A percentile compares a stretch with the other conserved stretches of the same genome.
phyloP scores from a whole-genome alignment of 2,329 filamentous ascomycete species.

The Apiospora hydei region DNA sequence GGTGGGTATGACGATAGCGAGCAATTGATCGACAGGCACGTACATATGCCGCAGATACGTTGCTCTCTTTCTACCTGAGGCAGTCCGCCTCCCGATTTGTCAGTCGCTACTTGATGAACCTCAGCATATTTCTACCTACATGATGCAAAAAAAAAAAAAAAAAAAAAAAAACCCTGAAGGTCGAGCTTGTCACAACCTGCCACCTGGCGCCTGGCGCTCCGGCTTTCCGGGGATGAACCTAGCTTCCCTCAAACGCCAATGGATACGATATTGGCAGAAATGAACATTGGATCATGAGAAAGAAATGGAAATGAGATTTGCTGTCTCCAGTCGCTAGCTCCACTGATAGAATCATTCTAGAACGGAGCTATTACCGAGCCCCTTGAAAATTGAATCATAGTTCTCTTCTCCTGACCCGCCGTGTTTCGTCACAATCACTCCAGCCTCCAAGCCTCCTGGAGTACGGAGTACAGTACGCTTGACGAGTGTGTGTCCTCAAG shows the following conservation, averaged over 20 bases:
- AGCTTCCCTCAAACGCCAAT: slow-evolving; percentile 15
- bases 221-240: slow-evolving; percentile 16
- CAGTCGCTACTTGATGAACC: neutral
- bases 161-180: slow-evolving; percentile 7
- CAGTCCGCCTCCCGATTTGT: neutral
- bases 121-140: neutral
- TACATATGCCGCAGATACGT: neutral
- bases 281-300: neutral
- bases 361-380: slow-evolving; percentile 15
- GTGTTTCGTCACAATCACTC: slow-evolving; percentile 18
- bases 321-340: slow-evolving; percentile 12
- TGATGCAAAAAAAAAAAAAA: slow-evolving; percentile 16
- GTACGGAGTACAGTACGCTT: neutral
- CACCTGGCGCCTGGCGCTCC: neutral
- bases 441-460: neutral
- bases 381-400: slow-evolving; percentile 22
- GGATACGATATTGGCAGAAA: slow-evolving; percentile 13
- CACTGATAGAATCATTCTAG: slow-evolving; percentile 22
- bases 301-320: slow-evolving; percentile 17
- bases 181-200: neutral
- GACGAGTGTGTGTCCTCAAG: too few relatives aligned
- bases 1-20: neutral
- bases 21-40: slow-evolving; percentile 10
- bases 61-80: neutral
- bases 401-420: slow-evolving; percentile 7